A percentile compares a stretch with the other conserved stretches of the same genome.
phyloP scores from a whole-genome alignment of 768 basidiomycete species.

The Scleroderma bovista region DNA sequence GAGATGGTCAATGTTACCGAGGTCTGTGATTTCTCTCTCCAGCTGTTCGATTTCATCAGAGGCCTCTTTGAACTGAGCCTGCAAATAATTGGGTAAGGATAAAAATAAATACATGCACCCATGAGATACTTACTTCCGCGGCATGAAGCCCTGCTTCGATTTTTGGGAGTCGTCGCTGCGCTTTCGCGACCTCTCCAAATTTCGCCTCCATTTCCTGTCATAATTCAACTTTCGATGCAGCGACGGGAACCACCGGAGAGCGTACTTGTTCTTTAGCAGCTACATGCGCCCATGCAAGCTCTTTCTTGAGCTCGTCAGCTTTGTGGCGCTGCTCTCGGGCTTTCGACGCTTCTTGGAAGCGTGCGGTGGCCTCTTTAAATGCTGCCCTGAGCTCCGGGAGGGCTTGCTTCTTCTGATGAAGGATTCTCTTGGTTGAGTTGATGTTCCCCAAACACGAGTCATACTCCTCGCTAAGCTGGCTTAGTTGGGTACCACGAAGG shows the following conservation, averaged over 20 bases:
- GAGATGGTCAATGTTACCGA: constrained; percentile 48
- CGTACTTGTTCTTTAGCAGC: constrained; percentile 60
- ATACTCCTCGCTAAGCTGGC: constrained; percentile 85
- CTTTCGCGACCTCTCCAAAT: constrained; percentile 36
- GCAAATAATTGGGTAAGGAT: constrained; percentile 2
- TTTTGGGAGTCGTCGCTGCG: constrained; percentile 33
- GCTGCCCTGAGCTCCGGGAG: constrained; percentile 68
- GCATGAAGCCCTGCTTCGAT: constrained; percentile 34
- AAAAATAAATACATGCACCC: not conserved
- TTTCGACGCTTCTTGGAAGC: constrained; percentile 69
- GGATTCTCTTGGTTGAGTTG: constrained; percentile 56
- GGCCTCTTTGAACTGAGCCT: constrained; percentile 32
- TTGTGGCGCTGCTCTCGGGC: constrained; percentile 66
- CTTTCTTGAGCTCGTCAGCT: constrained; percentile 66
- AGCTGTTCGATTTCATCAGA: constrained; percentile 31
- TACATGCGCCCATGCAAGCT: constrained; percentile 87
- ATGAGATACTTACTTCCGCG: constrained; percentile 32
- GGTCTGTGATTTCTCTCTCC: constrained; percentile 35
- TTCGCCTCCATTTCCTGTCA: constrained; percentile 42
- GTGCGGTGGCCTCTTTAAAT: constrained; percentile 49
- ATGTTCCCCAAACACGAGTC: constrained; percentile 70
- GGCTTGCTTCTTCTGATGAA: constrained; percentile 66
- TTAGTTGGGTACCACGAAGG: constrained; percentile 87
- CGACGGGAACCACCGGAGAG: not conserved
- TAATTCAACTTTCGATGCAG: not conserved